Percentiles rank a stretch among this genome's conserved stretches.
Evolutionary conservation across 495 filamentous ascomycete species (phyloP).

Genomic region (Pseudomonodictys pantanalensis): DNA sequence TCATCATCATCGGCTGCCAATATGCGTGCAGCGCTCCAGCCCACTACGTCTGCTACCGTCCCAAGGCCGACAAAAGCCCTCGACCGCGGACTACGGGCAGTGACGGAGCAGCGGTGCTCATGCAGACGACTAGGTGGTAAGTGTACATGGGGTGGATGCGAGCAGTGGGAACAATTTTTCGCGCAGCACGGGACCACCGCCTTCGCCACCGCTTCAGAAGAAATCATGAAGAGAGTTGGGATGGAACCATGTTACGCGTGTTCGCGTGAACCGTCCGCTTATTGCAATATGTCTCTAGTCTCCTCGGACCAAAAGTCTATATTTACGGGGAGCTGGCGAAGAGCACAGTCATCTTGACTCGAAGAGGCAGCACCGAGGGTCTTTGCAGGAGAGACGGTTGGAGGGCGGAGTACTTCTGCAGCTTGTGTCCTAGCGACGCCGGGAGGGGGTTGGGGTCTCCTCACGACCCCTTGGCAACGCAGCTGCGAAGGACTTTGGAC

Average conservation of each 20-base stretch:
- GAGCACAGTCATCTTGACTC: not conserved
- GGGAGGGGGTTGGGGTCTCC: not conserved
- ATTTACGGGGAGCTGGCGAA: constrained; percentile 6
- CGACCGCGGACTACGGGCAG: constrained; percentile 19
- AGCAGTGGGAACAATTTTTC: constrained; percentile 12
- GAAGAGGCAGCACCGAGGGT: not conserved
- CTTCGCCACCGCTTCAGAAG: not conserved
- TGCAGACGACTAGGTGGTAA: constrained; percentile 7
- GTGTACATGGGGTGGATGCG: constrained; percentile 1
- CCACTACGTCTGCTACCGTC: not conserved
- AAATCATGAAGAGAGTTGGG: not conserved
- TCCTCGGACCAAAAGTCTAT: constrained; percentile 21
- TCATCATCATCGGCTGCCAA: constrained; percentile 1
- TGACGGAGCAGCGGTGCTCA: constrained; percentile 6
- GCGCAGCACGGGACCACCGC: constrained; percentile 12
- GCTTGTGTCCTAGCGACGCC: not conserved
- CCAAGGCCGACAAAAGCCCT: constrained; percentile 7
- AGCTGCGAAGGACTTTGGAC: constrained; percentile 1
- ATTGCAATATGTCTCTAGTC: constrained; percentile 30
- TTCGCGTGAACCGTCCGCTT: constrained; percentile 3
- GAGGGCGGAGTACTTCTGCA: not conserved
- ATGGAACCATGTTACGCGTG: not conserved
- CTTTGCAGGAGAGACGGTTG: not conserved
- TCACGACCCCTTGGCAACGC: constrained; percentile 14
- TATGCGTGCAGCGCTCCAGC: not conserved